Base-by-base conservation (phyloP, 1,284 basidiomycete species). In the Apiotrichum mycotoxinovorans region DNA sequence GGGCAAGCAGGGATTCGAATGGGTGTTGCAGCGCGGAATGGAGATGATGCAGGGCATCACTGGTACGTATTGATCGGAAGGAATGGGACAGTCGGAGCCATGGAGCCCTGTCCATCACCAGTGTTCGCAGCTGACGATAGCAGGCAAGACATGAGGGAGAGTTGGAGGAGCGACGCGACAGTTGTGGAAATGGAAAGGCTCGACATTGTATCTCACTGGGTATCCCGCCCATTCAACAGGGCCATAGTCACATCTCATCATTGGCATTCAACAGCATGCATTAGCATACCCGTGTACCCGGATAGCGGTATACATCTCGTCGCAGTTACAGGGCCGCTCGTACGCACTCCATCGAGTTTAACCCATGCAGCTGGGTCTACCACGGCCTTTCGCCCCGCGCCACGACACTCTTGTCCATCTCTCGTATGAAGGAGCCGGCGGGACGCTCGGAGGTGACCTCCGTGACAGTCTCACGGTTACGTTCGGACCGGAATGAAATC, bases 1-100 rank as follows among this genome's bases (percentile, higher is more conserved):
- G 26, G 91, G 91, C 50, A 90, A 91, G 75, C 78, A 85, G 52
- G 91, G 87, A 12, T 93, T 95, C 74, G 88, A 89, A 53, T 88
- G 90, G 73, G 90, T 95, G 26, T 77, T 95, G 37, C 33, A 35
- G 45, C 50, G 33, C 1, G 57, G 44, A 12, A 20, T 51, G 8
- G 60, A 56, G 47, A 10, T 26, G 8, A 18, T 23, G 20, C 23
- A 40, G 10, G 47, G 33, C 14, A 33, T 12, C 12, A 38, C 22
- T 3, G 34, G 51, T 37, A 15, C 27, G 42, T 33, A n/a, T 4
- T n/a, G n/a, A n/a, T 23, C 35, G 14, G 17, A 42, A 34, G 23
- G 25, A 22, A 26, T 23, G 4, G 23, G 23, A 18, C 3, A 26
- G 25, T 11, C 9, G 4, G 40, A 2, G 10, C 20, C 12, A 20